Conservation (phyloP, 495 filamentous ascomycete species). For the Lichina pygmaea region DNA sequence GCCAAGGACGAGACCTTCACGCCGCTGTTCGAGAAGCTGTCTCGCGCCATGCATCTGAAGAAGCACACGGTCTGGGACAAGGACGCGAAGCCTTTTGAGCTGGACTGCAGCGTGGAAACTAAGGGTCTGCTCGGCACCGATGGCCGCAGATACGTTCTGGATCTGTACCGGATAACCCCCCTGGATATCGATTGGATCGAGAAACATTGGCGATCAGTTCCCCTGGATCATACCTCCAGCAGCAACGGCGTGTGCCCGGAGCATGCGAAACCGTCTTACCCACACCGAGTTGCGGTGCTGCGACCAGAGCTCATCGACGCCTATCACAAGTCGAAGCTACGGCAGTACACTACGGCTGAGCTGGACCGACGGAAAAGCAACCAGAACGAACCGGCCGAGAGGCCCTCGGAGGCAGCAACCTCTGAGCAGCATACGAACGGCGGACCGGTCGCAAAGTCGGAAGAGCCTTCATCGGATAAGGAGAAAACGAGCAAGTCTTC, state of each 20-base stretch:
- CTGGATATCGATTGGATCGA: slow-evolving; percentile 81
- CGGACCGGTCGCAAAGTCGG: slow-evolving; percentile 3
- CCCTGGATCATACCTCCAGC: slow-evolving; percentile 12
- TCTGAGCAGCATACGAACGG: slow-evolving; percentile 5
- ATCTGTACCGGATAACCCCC: slow-evolving; percentile 84
- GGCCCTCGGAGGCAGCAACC: neutral
- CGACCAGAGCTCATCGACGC: slow-evolving; percentile 70
- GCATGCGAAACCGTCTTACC: slow-evolving; percentile 22
- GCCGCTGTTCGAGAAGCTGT: slow-evolving; percentile 67
- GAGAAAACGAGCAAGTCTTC: neutral
- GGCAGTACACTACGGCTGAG: slow-evolving; percentile 57
- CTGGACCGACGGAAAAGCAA: slow-evolving; percentile 27
- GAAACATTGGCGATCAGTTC: slow-evolving; percentile 23
- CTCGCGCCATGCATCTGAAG: slow-evolving; percentile 67
- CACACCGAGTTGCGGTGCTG: slow-evolving; percentile 84
- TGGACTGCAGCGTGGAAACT: slow-evolving; percentile 91
- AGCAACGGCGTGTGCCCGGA: slow-evolving; percentile 15
- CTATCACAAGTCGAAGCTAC: slow-evolving; percentile 60
- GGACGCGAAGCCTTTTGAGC: slow-evolving; percentile 63
- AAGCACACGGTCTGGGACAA: slow-evolving; percentile 97
- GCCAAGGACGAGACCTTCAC: slow-evolving; percentile 69
- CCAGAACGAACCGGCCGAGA: slow-evolving; percentile 9
- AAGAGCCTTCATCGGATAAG: slow-evolving; percentile 2
- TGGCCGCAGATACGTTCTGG: slow-evolving; percentile 86
- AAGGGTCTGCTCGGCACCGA: slow-evolving; percentile 96